phyloP scores from a whole-genome alignment of 108 stramenopile species.

The Nitzschia sp. region DNA sequence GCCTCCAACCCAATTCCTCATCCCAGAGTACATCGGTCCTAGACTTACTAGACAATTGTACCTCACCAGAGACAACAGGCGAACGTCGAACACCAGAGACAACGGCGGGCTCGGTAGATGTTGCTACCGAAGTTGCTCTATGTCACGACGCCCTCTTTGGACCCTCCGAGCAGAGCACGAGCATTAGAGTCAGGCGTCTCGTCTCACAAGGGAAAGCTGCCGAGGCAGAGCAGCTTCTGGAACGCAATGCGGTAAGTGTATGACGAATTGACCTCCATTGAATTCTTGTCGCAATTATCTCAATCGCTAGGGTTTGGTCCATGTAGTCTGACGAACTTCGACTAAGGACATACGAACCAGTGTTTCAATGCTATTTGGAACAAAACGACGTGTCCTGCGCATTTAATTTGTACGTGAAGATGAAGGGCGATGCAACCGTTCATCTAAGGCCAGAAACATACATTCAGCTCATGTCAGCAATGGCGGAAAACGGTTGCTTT shows the following conservation, averaged over 20 bases:
- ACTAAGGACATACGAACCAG: slow-evolving; percentile 78
- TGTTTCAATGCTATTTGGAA: slow-evolving; percentile 66
- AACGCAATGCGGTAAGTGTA: slow-evolving; percentile 47
- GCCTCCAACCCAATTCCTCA: background rate
- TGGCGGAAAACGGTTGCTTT: slow-evolving; percentile 56
- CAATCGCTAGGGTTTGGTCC: too few relatives aligned
- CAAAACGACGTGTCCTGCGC: slow-evolving; percentile 54
- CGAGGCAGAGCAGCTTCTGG: slow-evolving; percentile 73
- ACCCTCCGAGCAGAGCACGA: slow-evolving; percentile 77
- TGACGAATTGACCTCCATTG: background rate
- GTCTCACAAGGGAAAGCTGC: slow-evolving; percentile 61
- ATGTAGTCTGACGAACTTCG: slow-evolving; percentile 49
- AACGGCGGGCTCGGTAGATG: background rate
- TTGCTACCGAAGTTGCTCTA: slow-evolving; percentile 68
- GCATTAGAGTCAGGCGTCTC: slow-evolving; percentile 60
- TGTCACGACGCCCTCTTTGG: slow-evolving; percentile 78
- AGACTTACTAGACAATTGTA: slow-evolving; percentile 15
- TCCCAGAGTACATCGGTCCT: slow-evolving; percentile 20
- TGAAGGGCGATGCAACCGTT: slow-evolving; percentile 55
- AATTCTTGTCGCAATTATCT: background rate
- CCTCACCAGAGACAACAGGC: background rate
- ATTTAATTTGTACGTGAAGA: slow-evolving; percentile 61
- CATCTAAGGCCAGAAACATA: slow-evolving; percentile 75
- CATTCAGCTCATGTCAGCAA: slow-evolving; percentile 55
- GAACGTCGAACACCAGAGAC: background rate